Percentiles rank a stretch among this genome's conserved stretches.
Evolutionary conservation across 2,329 filamentous ascomycete species (phyloP).

Genomic region (Penicillium sp.): DNA sequence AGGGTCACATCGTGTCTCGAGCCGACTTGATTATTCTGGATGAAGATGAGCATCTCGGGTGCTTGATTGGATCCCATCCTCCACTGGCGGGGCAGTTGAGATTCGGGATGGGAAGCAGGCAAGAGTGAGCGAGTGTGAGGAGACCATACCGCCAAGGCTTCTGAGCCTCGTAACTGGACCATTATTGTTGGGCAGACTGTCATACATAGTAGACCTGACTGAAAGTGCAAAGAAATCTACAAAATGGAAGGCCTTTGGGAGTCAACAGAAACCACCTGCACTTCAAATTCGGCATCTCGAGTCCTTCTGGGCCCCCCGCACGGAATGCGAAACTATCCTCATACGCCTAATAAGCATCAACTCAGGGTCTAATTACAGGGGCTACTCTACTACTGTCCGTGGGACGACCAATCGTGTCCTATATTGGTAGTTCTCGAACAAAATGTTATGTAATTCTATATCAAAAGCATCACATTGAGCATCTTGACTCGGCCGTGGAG

Average conservation of each 20-base stretch:
- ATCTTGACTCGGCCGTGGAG: background rate
- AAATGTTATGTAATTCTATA: background rate
- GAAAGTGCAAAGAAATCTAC: background rate
- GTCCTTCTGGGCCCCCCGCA: background rate
- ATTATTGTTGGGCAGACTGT: background rate
- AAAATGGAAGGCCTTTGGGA: background rate
- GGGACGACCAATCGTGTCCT: background rate
- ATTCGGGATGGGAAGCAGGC: background rate
- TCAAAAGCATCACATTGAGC: background rate
- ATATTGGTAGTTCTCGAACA: background rate
- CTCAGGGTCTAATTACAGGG: background rate
- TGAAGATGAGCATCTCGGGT: background rate
- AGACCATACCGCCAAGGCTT: background rate
- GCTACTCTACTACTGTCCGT: background rate
- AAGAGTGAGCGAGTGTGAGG: background rate
- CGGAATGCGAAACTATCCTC: background rate
- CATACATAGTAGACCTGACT: background rate
- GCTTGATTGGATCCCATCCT: conserved; percentile 13
- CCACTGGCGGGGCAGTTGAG: conserved; percentile 5
- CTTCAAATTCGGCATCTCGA: too few relatives aligned
- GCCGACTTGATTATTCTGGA: background rate
- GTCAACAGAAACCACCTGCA: background rate
- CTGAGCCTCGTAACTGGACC: background rate
- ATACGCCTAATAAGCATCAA: background rate
- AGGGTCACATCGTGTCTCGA: conserved; percentile 22